phyloP scores from a whole-genome alignment of 1,139 yeast species.

The Yamadazyma triangularis region DNA sequence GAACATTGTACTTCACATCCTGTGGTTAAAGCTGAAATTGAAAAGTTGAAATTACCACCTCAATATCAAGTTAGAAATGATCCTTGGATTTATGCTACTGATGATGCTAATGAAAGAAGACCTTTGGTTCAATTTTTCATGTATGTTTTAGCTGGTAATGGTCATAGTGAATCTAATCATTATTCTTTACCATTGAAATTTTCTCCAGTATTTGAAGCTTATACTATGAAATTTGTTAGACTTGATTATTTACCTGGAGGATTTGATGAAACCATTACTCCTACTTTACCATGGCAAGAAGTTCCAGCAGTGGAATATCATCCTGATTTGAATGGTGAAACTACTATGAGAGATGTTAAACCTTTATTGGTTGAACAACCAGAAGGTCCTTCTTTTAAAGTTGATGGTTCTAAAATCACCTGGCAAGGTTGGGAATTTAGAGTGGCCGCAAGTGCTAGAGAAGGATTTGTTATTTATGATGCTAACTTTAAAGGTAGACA shows the following conservation, averaged over 20 bases:
- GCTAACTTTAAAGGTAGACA: constrained; percentile 79
- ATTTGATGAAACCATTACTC: constrained; percentile 57
- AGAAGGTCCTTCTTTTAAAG: constrained; percentile 77
- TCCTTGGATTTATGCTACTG: constrained; percentile 91
- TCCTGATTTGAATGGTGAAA: constrained; percentile 65
- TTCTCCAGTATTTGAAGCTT: constrained; percentile 74
- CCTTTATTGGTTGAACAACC: constrained; percentile 78
- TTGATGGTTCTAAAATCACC: constrained; percentile 53
- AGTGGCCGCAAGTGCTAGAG: constrained; percentile 72
- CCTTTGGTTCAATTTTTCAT: constrained; percentile 71
- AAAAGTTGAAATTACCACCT: constrained; percentile 56
- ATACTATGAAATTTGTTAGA: constrained; percentile 61
- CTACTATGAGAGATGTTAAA: constrained; percentile 54
- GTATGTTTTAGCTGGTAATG: constrained; percentile 67
- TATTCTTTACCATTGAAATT: constrained; percentile 81
- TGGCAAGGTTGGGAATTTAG: constrained; percentile 95
- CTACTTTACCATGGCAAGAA: constrained; percentile 57
- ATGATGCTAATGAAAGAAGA: constrained; percentile 54
- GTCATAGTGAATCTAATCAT: constrained; percentile 76
- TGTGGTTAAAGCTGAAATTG: constrained; percentile 54
- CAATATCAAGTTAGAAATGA: constrained; percentile 60
- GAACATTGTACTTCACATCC: constrained; percentile 52
- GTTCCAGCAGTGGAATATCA: constrained; percentile 67
- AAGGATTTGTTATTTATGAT: constrained; percentile 79
- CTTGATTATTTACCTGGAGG: constrained; percentile 79